Base-by-base conservation (phyloP, 352 stramenopile species). In the Pythium aristosporum region DNA sequence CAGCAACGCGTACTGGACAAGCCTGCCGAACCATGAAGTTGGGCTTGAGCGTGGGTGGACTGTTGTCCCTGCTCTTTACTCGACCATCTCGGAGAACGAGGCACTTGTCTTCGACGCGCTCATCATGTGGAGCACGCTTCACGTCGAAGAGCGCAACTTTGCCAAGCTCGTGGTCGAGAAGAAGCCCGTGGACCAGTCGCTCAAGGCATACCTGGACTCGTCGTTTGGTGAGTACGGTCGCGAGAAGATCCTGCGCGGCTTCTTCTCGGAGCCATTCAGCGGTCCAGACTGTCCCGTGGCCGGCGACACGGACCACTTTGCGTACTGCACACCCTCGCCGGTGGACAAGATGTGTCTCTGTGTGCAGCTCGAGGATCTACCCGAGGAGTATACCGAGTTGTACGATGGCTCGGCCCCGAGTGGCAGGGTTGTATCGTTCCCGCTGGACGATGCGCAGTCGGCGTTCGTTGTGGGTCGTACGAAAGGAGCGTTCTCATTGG, bases 251-350 rank as follows among this genome's bases (percentile, higher is more conserved):
- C 54, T 61, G 23, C 54, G 54, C 41, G 54, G 54, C 16, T 61
- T 51, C 28, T 61, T 61, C 42, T 51, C 54, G 13, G 41, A 61
- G 54, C 54, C 11, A 51, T 61, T 23, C 12, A 30, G 54, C 21
- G 1, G 25, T 5, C 25, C 43, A 15, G 54, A 61, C 25, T 61
- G 54, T 20, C 54, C 54, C 25, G 54, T 61, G 12, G 54, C 54
- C 0, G 54, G 54, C 15, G 54, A 61, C 54, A 52, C 54, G 13
- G 54, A 61, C 54, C 54, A 61, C 47, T 63, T 63, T 57, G 57
- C 57, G 8, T 63, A 63, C 57, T 63, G 57, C 36, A 63, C 57
- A 11, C 57, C 56, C 5, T 25, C 12, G 30, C 56, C 57, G 0
- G 57, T 63, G 57, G 57, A 63, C 57, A 41, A 39, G 34, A 46